A percentile compares a stretch with the other conserved stretches of the same genome.
phyloP scores from a whole-genome alignment of 768 basidiomycete genomes.

The Lactifluus subvellereus region DNA sequence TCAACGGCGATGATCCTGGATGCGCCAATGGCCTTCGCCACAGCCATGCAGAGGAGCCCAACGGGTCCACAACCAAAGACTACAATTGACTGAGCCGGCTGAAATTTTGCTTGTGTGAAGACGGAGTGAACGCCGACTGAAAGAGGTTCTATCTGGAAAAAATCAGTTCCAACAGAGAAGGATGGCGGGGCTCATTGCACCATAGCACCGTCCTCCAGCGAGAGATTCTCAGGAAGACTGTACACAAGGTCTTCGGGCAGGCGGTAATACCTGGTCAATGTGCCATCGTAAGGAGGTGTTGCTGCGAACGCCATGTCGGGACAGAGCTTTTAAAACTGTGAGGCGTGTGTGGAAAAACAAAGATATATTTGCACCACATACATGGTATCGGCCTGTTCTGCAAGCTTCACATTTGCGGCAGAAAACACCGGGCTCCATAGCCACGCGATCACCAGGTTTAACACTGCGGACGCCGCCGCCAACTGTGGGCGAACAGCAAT shows the following conservation, averaged over 20 bases:
- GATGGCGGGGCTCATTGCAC: conserved; percentile 34
- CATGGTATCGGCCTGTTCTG: conserved; percentile 80
- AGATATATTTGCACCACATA: conserved; percentile 30
- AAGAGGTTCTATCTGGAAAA: conserved; percentile 80
- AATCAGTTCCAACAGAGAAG: not conserved
- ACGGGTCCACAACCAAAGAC: conserved; percentile 90
- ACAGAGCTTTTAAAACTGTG: conserved; percentile 53
- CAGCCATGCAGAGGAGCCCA: conserved; percentile 88
- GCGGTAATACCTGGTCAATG: conserved; percentile 79
- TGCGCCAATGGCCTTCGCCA: conserved; percentile 91
- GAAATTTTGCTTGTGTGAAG: conserved; percentile 64
- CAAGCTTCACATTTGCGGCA: conserved; percentile 82
- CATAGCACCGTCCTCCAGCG: conserved; percentile 94
- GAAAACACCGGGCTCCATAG: conserved; percentile 85
- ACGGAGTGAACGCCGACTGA: conserved; percentile 91
- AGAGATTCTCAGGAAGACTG: conserved; percentile 73
- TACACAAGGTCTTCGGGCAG: conserved; percentile 84
- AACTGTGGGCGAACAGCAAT: conserved; percentile 37
- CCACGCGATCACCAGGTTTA: conserved; percentile 80
- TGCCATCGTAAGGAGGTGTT: conserved; percentile 91
- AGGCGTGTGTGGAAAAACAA: not conserved
- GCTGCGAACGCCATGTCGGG: conserved; percentile 84
- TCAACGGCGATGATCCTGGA: conserved; percentile 80
- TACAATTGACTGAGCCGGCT: conserved; percentile 67
- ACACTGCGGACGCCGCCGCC: conserved; percentile 71